phyloP scores from a whole-genome alignment of 2,329 filamentous ascomycete genomes.

The Xylaria sp. region DNA sequence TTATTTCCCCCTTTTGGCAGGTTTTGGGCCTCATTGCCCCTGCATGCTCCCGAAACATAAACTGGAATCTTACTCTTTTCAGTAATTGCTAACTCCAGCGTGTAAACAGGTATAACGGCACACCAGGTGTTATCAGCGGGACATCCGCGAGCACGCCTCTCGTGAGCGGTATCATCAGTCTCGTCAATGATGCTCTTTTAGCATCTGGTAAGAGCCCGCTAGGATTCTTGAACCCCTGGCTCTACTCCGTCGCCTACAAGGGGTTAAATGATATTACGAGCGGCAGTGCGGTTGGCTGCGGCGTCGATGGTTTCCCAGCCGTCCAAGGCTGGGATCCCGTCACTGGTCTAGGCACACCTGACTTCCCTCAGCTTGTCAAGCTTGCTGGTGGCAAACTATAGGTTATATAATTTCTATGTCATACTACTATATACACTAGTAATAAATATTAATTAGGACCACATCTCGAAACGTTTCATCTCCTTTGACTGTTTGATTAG shows the following conservation, averaged over 20 bases:
- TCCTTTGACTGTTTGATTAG: background rate
- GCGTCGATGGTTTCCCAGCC: slow-evolving; percentile 45
- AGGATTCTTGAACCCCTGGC: slow-evolving; percentile 58
- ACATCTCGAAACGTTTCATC: background rate
- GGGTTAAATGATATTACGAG: slow-evolving; percentile 54
- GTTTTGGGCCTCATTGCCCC: no score
- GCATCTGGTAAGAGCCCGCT: slow-evolving; percentile 57
- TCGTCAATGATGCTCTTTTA: slow-evolving; percentile 71
- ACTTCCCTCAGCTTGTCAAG: slow-evolving; percentile 45
- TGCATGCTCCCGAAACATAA: no score
- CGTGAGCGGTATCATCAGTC: slow-evolving; percentile 64
- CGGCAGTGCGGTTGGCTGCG: slow-evolving; percentile 54
- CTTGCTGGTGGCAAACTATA: slow-evolving; percentile 41
- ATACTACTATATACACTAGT: slow-evolving; percentile 15
- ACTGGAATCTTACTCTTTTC: no score
- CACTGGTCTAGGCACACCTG: slow-evolving; percentile 51
- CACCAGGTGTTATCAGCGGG: slow-evolving; percentile 55
- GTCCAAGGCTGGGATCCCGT: slow-evolving; percentile 49
- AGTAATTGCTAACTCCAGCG: no score
- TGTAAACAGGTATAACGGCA: slow-evolving; percentile 53
- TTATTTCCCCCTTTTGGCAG: no score
- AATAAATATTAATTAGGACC: background rate
- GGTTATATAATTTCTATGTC: background rate
- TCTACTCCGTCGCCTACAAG: slow-evolving; percentile 50
- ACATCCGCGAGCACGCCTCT: slow-evolving; percentile 66